A percentile compares a stretch with the other conserved stretches of the same genome.
phyloP scores from a whole-genome alignment of 192 early-diverging fungal species.

The Obelidium mucronatum region DNA sequence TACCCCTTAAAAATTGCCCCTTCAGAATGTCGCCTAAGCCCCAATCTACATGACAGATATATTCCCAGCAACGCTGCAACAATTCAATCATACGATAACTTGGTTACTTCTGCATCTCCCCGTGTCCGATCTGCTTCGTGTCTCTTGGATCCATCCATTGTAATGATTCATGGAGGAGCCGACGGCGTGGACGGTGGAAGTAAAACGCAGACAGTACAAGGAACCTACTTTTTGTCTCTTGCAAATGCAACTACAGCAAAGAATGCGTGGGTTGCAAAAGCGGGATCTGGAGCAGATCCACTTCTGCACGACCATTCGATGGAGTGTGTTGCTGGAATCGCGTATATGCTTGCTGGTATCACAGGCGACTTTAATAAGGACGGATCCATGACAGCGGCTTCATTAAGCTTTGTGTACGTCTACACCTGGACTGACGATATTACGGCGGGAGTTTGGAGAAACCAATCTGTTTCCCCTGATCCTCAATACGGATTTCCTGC shows the following conservation, averaged over 20 bases:
- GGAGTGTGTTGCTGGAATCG: conserved; percentile 14
- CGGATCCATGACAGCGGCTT: background rate
- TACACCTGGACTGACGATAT: conserved; percentile 4
- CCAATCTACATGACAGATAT: background rate
- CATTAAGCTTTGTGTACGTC: conserved; percentile 4
- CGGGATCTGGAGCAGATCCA: background rate
- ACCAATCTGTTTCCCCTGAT: background rate
- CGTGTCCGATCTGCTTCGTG: conserved; percentile 19
- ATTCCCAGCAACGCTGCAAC: background rate
- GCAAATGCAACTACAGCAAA: background rate
- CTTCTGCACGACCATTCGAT: conserved; percentile 22
- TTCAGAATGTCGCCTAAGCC: background rate
- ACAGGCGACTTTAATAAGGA: background rate
- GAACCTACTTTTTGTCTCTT: conserved; percentile 16
- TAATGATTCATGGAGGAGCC: conserved; percentile 27
- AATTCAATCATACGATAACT: conserved; percentile 10
- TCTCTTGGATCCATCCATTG: conserved; percentile 6
- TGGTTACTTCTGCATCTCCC: background rate
- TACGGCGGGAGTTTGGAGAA: conserved; percentile 14
- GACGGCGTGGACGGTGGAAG: conserved; percentile 6
- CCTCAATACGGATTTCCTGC: conserved; percentile 2
- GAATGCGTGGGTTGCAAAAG: conserved; percentile 5
- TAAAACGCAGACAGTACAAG: conserved; percentile 5
- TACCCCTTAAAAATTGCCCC: background rate
- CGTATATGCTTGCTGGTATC: conserved; percentile 20